phyloP scores from a whole-genome alignment of 2,329 filamentous ascomycete species.

The Claviceps paspali region DNA sequence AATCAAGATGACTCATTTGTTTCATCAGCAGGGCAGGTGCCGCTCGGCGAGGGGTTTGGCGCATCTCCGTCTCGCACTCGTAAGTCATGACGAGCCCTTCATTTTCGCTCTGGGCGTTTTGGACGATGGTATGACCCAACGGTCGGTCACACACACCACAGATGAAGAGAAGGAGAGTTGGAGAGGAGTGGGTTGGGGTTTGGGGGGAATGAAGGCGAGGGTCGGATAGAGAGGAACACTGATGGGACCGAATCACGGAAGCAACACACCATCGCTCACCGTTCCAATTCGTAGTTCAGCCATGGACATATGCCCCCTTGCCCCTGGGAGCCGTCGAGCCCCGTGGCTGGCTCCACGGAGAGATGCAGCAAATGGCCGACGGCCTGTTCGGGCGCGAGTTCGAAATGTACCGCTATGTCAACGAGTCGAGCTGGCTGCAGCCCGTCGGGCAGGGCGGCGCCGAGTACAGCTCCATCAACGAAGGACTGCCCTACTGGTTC shows the following conservation, averaged over 20 bases:
- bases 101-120: background rate
- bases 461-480: constrained; percentile 41
- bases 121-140: background rate
- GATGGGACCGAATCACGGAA: too few relatives aligned
- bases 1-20: constrained; percentile 2
- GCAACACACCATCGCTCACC: too few relatives aligned
- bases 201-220: too few relatives aligned
- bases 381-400: constrained; percentile 36
- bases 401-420: constrained; percentile 40
- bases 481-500: constrained; percentile 45
- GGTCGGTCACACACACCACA: too few relatives aligned
- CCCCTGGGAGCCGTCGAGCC: constrained; percentile 35
- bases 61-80: constrained; percentile 1
- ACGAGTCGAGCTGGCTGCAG: constrained; percentile 30
- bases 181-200: too few relatives aligned
- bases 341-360: constrained; percentile 34
- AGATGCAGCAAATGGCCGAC: constrained; percentile 31
- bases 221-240: too few relatives aligned
- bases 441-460: constrained; percentile 20
- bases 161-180: too few relatives aligned
- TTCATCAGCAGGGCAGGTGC: constrained; percentile 3
- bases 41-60: background rate
- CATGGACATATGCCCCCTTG: constrained; percentile 14
- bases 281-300: constrained; percentile 7
- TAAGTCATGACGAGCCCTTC: background rate